Conservation (phyloP, 129 eudicot genomes). For the Flaveria trinervia region DNA sequence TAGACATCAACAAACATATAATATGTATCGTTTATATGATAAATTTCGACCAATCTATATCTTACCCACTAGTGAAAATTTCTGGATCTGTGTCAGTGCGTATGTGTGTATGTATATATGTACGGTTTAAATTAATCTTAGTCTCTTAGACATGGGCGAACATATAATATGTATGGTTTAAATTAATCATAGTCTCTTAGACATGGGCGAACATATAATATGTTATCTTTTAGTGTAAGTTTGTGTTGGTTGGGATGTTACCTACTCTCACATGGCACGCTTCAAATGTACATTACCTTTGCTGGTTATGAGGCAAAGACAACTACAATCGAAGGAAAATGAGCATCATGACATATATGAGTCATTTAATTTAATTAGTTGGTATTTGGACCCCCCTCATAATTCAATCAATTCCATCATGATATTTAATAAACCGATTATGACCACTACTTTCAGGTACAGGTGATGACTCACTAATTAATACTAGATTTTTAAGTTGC, state of each 20-base stretch:
- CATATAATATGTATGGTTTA: too few relatives aligned
- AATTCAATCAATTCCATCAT: conserved; percentile 13
- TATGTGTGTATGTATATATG: too few relatives aligned
- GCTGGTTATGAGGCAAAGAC: conserved; percentile 40
- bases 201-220: too few relatives aligned
- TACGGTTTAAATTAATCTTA: too few relatives aligned
- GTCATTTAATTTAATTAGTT: too few relatives aligned
- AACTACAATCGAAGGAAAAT: conserved; percentile 31
- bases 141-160: too few relatives aligned
- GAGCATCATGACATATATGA: conserved; percentile 19
- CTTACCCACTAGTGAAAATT: too few relatives aligned
- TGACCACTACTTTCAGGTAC: conserved; percentile 13
- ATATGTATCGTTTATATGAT: too few relatives aligned
- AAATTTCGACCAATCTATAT: too few relatives aligned
- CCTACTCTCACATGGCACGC: conserved; percentile 70
- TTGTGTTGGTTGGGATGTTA: conserved; percentile 30
- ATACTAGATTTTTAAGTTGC: not conserved
- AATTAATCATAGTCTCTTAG: too few relatives aligned
- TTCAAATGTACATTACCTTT: conserved; percentile 39
- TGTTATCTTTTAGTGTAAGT: not conserved
- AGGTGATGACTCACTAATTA: not conserved
- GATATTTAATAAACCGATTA: conserved; percentile 26
- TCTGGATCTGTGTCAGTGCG: too few relatives aligned
- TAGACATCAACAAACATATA: too few relatives aligned
- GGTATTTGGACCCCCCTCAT: conserved; percentile 36